Conservation (phyloP, 129 eudicot species). For the Arctium minus region DNA sequence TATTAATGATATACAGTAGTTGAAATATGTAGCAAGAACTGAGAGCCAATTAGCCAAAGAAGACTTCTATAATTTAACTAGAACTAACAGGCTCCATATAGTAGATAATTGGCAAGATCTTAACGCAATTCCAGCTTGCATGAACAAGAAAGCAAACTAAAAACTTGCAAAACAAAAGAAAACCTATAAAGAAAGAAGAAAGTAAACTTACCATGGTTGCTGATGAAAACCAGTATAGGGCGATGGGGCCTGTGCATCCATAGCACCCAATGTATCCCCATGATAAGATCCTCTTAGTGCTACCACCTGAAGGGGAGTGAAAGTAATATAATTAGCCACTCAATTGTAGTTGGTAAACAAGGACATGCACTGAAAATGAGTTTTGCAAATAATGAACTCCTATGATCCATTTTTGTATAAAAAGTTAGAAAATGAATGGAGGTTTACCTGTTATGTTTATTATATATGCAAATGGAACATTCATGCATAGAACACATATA, state of each 20-base stretch:
- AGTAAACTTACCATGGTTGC: constrained; percentile 79
- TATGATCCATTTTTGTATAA: background rate
- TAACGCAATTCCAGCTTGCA: background rate
- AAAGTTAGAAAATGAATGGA: background rate
- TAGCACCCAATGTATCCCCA: constrained; percentile 97
- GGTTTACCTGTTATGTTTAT: background rate
- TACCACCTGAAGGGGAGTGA: constrained; percentile 51
- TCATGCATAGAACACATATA: too few species aligned
- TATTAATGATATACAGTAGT: background rate
- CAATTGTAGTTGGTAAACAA: background rate
- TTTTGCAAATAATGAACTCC: too few species aligned
- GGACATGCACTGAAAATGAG: background rate
- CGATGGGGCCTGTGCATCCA: constrained; percentile 99
- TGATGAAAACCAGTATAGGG: constrained; percentile 85
- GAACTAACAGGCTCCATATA: background rate
- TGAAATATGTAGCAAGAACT: background rate
- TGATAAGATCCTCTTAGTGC: constrained; percentile 97
- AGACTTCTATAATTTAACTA: too few species aligned
- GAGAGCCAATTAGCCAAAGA: too few species aligned
- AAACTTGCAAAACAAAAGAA: background rate
- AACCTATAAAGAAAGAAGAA: background rate
- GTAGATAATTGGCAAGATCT: background rate
- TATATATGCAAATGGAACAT: background rate
- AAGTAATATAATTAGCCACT: constrained; percentile 8
- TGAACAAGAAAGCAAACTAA: background rate